Percentiles rank a stretch among this genome's conserved stretches.
phyloP scores from a whole-genome alignment of 352 stramenopile species.

The Phytophthora citrophthora region DNA sequence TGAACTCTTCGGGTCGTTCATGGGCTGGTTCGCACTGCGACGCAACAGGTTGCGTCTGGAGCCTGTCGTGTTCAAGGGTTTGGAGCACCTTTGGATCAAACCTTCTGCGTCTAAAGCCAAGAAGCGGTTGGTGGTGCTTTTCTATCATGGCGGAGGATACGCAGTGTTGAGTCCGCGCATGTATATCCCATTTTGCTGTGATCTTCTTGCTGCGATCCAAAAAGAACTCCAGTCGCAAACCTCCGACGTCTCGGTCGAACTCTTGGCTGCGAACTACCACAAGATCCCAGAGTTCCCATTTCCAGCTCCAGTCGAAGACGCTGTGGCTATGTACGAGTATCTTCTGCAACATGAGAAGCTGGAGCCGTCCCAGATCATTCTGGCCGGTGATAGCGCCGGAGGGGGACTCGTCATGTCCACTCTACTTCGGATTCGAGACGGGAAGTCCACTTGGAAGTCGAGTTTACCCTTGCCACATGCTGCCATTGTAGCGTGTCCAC shows the following conservation, averaged over 20 bases:
- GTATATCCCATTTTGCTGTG: conserved; percentile 24
- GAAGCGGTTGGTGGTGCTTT: conserved; percentile 40
- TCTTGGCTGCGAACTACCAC: conserved; percentile 41
- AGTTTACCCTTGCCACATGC: conserved; percentile 16
- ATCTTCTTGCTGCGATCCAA: conserved; percentile 17
- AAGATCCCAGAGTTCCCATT: conserved; percentile 29
- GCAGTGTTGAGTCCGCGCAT: conserved; percentile 27
- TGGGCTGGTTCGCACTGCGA: conserved; percentile 22
- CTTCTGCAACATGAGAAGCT: conserved; percentile 24
- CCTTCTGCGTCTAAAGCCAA: conserved; percentile 1
- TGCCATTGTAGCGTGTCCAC: conserved; percentile 14
- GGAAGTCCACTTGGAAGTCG: not conserved
- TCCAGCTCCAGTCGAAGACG: conserved; percentile 27
- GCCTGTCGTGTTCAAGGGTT: conserved; percentile 17
- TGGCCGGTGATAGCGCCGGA: conserved; percentile 38
- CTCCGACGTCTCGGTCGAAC: conserved; percentile 12
- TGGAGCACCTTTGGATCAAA: conserved; percentile 45
- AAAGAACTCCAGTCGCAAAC: conserved; percentile 6
- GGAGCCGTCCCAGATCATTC: conserved; percentile 26
- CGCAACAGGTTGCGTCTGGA: conserved; percentile 21
- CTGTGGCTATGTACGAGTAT: conserved; percentile 32
- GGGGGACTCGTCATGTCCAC: conserved; percentile 33
- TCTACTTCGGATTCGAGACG: conserved; percentile 25
- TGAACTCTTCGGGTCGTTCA: conserved; percentile 21
- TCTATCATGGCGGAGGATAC: conserved; percentile 50